Evolutionary conservation across 2,329 filamentous ascomycete genomes (phyloP).

Genomic region (Aureobasidium uvarum): DNA sequence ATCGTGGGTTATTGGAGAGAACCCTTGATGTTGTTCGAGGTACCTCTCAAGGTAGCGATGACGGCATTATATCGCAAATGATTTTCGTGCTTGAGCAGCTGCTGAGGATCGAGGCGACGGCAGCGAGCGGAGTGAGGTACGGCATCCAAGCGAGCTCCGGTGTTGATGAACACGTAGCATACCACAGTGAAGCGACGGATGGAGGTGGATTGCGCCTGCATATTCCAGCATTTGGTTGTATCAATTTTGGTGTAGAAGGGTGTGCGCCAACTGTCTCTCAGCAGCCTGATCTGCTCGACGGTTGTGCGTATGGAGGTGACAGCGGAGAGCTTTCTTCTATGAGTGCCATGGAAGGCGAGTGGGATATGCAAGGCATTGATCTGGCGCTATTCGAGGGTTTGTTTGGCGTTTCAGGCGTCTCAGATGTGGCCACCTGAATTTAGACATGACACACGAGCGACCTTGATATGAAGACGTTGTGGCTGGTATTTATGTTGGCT

Average conservation of each 20-base stretch:
- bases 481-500: no score
- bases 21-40: neutral
- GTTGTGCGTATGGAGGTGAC: no score
- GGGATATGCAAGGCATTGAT: slow-evolving; percentile 14
- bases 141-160: neutral
- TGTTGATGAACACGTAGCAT: neutral
- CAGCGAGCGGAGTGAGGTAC: neutral
- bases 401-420: neutral
- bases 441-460: no score
- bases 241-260: neutral
- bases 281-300: neutral
- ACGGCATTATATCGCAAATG: neutral
- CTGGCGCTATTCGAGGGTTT: neutral
- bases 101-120: neutral
- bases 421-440: neutral
- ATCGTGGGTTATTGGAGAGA: neutral
- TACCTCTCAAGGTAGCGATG: neutral
- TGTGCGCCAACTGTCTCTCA: neutral
- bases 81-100: neutral
- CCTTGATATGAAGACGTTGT: no score
- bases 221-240: neutral
- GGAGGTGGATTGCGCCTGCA: neutral
- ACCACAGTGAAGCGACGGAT: neutral
- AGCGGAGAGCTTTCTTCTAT: no score
- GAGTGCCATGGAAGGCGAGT: neutral